phyloP scores from a whole-genome alignment of 345 rosid genomes.

The Eucalyptus pauciflora region DNA sequence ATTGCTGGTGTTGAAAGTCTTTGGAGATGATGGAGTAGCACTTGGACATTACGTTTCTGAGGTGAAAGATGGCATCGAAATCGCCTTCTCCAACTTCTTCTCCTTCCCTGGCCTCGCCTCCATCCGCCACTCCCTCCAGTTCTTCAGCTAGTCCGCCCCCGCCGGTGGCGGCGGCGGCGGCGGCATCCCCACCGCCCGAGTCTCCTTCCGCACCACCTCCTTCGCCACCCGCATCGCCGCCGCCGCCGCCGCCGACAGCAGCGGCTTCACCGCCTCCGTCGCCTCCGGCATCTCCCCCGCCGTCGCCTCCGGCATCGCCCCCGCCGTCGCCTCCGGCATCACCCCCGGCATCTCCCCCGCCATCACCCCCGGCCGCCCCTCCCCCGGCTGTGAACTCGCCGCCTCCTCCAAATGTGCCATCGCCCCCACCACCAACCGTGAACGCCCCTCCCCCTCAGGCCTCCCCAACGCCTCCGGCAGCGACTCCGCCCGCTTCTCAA shows the following conservation, averaged over 20 bases:
- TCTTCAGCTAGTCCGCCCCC: constrained; percentile 8
- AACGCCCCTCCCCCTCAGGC: not conserved
- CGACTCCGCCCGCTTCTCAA: constrained; percentile 3
- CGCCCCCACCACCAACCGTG: constrained; percentile 10
- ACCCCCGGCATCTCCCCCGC: constrained; percentile 3
- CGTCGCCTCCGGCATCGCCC: constrained; percentile 29
- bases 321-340: constrained; percentile 14
- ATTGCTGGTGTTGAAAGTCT: not conserved
- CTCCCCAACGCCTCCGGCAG: not conserved
- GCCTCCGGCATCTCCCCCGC: constrained; percentile 22
- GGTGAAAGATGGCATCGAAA: not conserved
- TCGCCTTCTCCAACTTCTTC: not conserved
- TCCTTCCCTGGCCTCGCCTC: constrained; percentile 17
- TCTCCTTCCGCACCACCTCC: constrained; percentile 21
- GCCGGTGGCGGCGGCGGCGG: not conserved
- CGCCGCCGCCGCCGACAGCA: constrained; percentile 20
- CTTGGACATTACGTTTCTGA: not conserved
- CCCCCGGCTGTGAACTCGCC: constrained; percentile 1
- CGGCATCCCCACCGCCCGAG: constrained; percentile 18
- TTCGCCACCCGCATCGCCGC: constrained; percentile 21
- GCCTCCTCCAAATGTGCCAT: not conserved
- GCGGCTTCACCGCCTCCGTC: constrained; percentile 22
- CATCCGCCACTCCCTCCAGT: constrained; percentile 9
- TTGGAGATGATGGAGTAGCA: not conserved
- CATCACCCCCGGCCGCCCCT: constrained; percentile 11